A percentile compares a stretch with the other conserved stretches of the same genome.
These are phyloP conservation scores for Pythium monospermum DNA, from an alignment of 352 stramenopile genomes.

Conservation along the genomic window DNA sequence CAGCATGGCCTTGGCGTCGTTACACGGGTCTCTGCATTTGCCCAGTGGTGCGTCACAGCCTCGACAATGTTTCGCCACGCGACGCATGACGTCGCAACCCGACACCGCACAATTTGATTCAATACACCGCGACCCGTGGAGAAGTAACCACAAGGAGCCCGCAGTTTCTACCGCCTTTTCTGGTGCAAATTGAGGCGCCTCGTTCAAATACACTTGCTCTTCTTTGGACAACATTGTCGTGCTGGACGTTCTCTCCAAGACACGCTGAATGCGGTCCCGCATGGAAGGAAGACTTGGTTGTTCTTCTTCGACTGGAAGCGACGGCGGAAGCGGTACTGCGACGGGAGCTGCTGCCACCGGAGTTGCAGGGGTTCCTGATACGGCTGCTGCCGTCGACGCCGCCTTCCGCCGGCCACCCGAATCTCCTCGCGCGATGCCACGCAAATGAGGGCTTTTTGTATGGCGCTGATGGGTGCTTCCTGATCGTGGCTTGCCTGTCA, in stretches of 20 bases:
- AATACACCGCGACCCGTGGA: conserved; percentile 50
- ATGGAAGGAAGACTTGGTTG: not conserved
- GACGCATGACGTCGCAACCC: conserved; percentile 65
- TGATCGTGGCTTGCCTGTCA: conserved; percentile 7
- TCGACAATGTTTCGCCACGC: conserved; percentile 59
- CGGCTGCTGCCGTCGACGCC: not conserved
- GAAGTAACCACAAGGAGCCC: conserved; percentile 63
- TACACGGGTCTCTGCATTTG: conserved; percentile 61
- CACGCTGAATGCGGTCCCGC: conserved; percentile 19
- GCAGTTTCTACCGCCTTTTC: conserved; percentile 52
- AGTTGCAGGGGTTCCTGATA: not conserved
- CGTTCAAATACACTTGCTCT: conserved; percentile 46
- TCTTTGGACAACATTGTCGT: conserved; percentile 26
- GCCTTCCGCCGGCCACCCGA: conserved; percentile 11
- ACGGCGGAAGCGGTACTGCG: too few relatives aligned
- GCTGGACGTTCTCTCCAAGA: conserved; percentile 16
- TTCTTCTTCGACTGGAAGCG: not conserved
- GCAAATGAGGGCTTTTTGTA: conserved; percentile 11
- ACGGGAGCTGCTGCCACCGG: not conserved
- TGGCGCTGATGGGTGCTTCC: conserved; percentile 2
- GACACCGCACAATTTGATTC: conserved; percentile 29
- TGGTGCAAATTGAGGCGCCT: conserved; percentile 47
- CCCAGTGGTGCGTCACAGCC: conserved; percentile 53
- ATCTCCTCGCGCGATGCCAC: conserved; percentile 14
- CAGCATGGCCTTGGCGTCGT: conserved; percentile 75